Evolutionary conservation across 495 filamentous ascomycete species (phyloP).

Genomic region (Hypoxylon subgilvum): DNA sequence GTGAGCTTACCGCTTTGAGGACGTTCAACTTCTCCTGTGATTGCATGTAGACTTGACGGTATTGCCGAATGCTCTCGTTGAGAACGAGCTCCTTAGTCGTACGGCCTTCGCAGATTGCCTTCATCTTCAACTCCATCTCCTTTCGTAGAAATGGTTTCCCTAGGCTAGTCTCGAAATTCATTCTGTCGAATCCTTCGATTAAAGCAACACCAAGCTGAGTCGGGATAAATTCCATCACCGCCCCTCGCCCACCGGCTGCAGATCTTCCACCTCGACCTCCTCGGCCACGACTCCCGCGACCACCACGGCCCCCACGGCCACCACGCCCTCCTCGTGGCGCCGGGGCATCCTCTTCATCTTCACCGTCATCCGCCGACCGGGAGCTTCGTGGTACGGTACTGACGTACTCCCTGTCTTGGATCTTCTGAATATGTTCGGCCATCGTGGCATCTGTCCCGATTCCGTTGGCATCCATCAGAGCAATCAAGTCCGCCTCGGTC

Average conservation of each 20-base stretch:
- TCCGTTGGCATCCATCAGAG: conserved; percentile 96
- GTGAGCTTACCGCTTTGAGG: conserved; percentile 68
- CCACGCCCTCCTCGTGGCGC: conserved; percentile 47
- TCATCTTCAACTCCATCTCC: conserved; percentile 96
- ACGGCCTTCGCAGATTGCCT: conserved; percentile 89
- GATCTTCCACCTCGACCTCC: conserved; percentile 51
- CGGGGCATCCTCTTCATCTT: conserved; percentile 44
- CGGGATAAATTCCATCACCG: conserved; percentile 85
- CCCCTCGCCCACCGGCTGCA: conserved; percentile 47
- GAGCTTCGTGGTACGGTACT: conserved; percentile 61
- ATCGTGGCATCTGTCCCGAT: conserved; percentile 99
- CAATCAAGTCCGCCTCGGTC: conserved; percentile 96
- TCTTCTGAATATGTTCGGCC: conserved; percentile 97
- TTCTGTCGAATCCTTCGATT: conserved; percentile 89
- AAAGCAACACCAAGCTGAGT: conserved; percentile 88
- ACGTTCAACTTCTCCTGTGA: conserved; percentile 74
- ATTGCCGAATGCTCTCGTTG: conserved; percentile 79
- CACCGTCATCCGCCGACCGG: conserved; percentile 35
- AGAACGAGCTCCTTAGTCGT: conserved; percentile 75
- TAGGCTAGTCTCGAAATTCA: conserved; percentile 86
- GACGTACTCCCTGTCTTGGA: conserved; percentile 87
- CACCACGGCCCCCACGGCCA: conserved; percentile 50
- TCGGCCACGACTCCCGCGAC: conserved; percentile 53
- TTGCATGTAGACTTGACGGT: conserved; percentile 80
- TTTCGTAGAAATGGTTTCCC: conserved; percentile 97